These are phyloP conservation scores for Quillaja saponaria DNA, from an alignment of 306 rosid genomes.

Conservation along the genomic window DNA sequence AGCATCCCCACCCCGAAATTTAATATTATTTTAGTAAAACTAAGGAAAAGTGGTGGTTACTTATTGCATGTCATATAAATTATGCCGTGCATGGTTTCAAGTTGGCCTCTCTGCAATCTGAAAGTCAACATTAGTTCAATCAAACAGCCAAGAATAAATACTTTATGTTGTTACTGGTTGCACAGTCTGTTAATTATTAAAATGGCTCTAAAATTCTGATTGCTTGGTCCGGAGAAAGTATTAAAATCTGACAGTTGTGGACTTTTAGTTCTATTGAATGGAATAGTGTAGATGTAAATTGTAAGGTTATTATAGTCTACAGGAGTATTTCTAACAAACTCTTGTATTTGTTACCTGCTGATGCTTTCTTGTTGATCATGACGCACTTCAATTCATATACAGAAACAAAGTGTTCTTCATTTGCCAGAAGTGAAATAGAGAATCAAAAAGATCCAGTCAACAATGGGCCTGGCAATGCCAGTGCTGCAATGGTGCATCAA, in stretches of 20 bases:
- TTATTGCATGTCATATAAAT: background rate
- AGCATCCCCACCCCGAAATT: background rate
- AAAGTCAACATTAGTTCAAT: constrained; percentile 10
- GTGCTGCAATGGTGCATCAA: constrained; percentile 40
- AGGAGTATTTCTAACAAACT: constrained; percentile 1
- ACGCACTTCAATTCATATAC: constrained; percentile 38
- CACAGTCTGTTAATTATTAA: constrained; percentile 1
- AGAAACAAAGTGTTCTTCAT: constrained; percentile 79
- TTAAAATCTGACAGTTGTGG: constrained; percentile 8
- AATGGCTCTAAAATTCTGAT: constrained; percentile 19
- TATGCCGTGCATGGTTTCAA: constrained; percentile 5
- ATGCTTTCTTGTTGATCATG: constrained; percentile 18
- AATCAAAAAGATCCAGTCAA: constrained; percentile 46
- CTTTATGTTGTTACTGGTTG: constrained; percentile 9
- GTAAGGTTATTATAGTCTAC: background rate
- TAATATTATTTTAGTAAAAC: constrained; percentile 20
- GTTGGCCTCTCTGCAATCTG: constrained; percentile 11
- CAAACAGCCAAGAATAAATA: constrained; percentile 19
- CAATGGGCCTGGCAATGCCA: constrained; percentile 50
- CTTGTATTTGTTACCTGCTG: constrained; percentile 5
- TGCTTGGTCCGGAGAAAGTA: constrained; percentile 1
- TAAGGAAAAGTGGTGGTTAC: background rate
- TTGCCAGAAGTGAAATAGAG: constrained; percentile 65
- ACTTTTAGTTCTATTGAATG: constrained; percentile 1
- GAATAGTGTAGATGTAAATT: constrained; percentile 7